Evolutionary conservation across 495 filamentous ascomycete genomes (phyloP).

Genomic region (Aspergillus steynii): DNA sequence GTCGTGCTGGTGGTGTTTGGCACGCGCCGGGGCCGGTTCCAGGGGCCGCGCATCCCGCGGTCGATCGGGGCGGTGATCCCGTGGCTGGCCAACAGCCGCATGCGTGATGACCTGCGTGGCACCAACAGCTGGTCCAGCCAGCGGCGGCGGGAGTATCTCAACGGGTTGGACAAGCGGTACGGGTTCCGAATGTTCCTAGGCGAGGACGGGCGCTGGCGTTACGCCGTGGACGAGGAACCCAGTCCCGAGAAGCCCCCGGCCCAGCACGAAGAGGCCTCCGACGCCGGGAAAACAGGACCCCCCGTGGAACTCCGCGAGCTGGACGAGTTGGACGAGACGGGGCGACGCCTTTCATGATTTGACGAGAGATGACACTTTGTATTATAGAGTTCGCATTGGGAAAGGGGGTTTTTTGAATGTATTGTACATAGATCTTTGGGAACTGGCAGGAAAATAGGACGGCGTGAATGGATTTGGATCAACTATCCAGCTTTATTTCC

Average conservation of each 20-base stretch:
- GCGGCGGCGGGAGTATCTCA: constrained; percentile 32
- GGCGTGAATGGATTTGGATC: too few relatives aligned
- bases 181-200: constrained; percentile 39
- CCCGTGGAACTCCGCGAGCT: too few relatives aligned
- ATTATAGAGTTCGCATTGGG: too few relatives aligned
- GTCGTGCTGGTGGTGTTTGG: constrained; percentile 42
- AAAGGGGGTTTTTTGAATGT: too few relatives aligned
- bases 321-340: too few relatives aligned
- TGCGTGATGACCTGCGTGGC: constrained; percentile 37
- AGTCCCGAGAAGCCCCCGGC: constrained; percentile 4
- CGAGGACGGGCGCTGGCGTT: constrained; percentile 36
- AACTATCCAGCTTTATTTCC: too few relatives aligned
- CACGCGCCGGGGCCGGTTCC: constrained; percentile 39
- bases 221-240: constrained; percentile 40
- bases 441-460: too few relatives aligned
- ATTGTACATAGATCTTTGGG: too few relatives aligned
- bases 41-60: constrained; percentile 40
- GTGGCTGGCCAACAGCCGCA: constrained; percentile 42
- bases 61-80: constrained; percentile 42
- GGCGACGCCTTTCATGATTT: too few relatives aligned
- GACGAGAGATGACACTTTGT: too few relatives aligned
- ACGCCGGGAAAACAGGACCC: background rate
- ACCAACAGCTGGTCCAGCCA: constrained; percentile 36
- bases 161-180: constrained; percentile 35
- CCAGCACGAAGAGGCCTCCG: background rate